Evolutionary conservation across 2,329 filamentous ascomycete species (phyloP).

Genomic region (Alternaria viburni): DNA sequence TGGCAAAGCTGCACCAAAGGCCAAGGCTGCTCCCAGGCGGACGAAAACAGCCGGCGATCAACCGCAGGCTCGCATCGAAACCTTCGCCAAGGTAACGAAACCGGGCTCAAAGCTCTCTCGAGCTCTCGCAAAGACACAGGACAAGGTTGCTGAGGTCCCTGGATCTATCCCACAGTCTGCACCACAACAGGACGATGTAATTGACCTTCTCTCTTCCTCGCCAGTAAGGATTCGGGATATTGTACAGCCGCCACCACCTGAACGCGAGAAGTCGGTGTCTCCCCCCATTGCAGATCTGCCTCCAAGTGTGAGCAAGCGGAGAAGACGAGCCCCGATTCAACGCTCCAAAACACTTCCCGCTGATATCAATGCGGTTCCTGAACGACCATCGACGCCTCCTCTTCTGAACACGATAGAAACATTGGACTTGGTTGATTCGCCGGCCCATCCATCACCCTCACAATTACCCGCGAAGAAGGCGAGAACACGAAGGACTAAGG

Average conservation of each 20-base stretch:
- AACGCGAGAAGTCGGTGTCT: constrained; percentile 24
- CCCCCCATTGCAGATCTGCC: constrained; percentile 32
- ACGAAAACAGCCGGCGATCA: constrained; percentile 26
- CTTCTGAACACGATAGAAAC: constrained; percentile 30
- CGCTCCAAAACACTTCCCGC: constrained; percentile 42
- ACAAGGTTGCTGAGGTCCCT: neutral
- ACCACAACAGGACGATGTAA: constrained; percentile 9
- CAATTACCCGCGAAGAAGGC: constrained; percentile 33
- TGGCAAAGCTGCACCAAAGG: constrained; percentile 24
- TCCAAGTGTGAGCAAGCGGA: constrained; percentile 39
- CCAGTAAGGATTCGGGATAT: constrained; percentile 18
- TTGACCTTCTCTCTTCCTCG: constrained; percentile 42
- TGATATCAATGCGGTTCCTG: constrained; percentile 8
- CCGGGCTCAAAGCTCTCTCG: constrained; percentile 32
- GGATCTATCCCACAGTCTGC: neutral
- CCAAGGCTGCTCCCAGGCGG: constrained; percentile 27
- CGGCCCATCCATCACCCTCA: constrained; percentile 30
- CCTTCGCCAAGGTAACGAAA: constrained; percentile 47
- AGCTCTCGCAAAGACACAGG: constrained; percentile 28
- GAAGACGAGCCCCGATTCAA: constrained; percentile 40
- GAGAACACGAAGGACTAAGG: constrained; percentile 16
- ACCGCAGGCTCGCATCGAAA: constrained; percentile 33
- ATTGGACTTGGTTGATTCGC: constrained; percentile 36
- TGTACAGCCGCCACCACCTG: neutral
- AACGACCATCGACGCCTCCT: constrained; percentile 27